Conservation (phyloP, 345 rosid genomes). For the Boechera retrofracta region DNA sequence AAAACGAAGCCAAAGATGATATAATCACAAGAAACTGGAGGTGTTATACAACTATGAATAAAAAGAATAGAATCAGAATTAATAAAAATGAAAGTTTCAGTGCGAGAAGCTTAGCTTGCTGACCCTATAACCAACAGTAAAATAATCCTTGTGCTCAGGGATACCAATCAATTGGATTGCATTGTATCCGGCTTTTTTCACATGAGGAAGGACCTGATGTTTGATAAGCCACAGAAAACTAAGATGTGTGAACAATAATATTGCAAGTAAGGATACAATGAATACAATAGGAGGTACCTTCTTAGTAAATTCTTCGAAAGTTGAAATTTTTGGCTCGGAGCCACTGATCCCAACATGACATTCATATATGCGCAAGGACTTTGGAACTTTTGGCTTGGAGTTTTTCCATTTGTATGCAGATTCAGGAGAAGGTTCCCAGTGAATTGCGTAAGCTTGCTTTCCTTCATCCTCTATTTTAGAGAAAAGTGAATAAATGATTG, state of each 20-base stretch:
- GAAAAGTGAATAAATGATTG: constrained; percentile 12
- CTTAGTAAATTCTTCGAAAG: constrained; percentile 75
- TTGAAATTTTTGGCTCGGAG: constrained; percentile 76
- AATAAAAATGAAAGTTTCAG: neutral
- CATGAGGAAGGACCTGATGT: constrained; percentile 88
- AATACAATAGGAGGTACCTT: constrained; percentile 54
- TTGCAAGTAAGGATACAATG: constrained; percentile 4
- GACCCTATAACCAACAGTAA: constrained; percentile 91
- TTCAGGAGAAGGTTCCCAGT: constrained; percentile 97
- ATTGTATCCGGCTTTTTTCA: constrained; percentile 88
- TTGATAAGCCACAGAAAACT: constrained; percentile 21
- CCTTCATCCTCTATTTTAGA: constrained; percentile 61
- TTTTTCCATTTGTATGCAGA: constrained; percentile 79
- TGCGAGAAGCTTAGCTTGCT: constrained; percentile 43
- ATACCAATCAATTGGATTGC: constrained; percentile 93
- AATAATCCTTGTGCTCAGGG: constrained; percentile 94
- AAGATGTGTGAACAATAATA: constrained; percentile 23
- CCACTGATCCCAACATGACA: constrained; percentile 98
- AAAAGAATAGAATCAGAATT: constrained; percentile 17
- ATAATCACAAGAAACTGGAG: constrained; percentile 6
- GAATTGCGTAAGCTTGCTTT: constrained; percentile 83
- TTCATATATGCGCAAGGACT: constrained; percentile 90
- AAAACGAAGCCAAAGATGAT: constrained; percentile 21
- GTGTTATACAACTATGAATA: constrained; percentile 8
- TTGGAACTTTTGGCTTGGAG: constrained; percentile 62